Conservation (phyloP, 1,284 basidiomycete genomes). For the Apiotrichum sp. region DNA sequence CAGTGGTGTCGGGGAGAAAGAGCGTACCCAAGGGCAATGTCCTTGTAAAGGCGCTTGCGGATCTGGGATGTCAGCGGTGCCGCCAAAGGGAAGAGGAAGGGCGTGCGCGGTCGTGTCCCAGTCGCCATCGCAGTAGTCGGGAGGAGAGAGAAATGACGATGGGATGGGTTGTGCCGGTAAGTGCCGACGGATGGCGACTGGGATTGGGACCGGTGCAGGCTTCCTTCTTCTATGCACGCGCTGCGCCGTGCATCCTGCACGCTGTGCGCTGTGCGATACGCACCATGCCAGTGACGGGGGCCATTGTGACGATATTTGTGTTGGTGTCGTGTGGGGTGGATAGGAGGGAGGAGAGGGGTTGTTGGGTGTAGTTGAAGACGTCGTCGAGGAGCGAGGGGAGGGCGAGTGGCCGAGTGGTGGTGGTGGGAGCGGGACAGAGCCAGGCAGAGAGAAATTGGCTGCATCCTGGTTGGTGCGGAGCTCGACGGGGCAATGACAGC, state of each 20-base stretch:
- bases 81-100: no score
- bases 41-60: slow-evolving; percentile 10
- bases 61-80: slow-evolving; percentile 10
- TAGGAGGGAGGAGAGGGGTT: slow-evolving; percentile 9
- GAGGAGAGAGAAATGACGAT: no score
- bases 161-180: no score
- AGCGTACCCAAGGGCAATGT: slow-evolving; percentile 10
- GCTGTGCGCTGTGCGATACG: background rate
- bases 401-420: slow-evolving; percentile 8
- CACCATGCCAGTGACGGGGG: slow-evolving; percentile 21
- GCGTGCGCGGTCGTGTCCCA: no score
- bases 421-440: slow-evolving; percentile 2
- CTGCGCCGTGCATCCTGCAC: no score
- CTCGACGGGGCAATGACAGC: background rate
- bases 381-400: background rate
- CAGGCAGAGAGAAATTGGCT: slow-evolving; percentile 1
- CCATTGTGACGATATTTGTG: slow-evolving; percentile 6
- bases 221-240: no score
- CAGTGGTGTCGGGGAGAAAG: no score
- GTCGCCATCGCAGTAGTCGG: no score
- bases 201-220: no score
- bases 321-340: background rate
- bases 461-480: slow-evolving; percentile 8
- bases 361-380: background rate
- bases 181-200: background rate